These are phyloP conservation scores for Kondoa subrosea DNA, from an alignment of 768 basidiomycete genomes.

Conservation along the genomic window DNA sequence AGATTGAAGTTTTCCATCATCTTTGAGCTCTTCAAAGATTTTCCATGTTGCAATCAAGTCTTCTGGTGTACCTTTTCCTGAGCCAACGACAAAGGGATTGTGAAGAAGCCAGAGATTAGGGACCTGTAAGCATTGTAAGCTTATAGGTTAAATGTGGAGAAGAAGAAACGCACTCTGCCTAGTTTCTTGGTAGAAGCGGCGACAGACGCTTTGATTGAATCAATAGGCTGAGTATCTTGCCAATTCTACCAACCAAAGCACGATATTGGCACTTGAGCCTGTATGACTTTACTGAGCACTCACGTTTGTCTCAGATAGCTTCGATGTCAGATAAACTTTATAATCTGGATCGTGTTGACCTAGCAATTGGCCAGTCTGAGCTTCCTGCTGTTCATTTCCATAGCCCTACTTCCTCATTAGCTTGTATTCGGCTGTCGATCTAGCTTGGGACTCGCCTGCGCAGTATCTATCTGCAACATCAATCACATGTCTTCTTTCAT, in stretches of 20 bases:
- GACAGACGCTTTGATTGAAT: slow-evolving; percentile 24
- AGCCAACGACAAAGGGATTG: slow-evolving; percentile 17
- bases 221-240: background rate
- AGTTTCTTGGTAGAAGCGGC: slow-evolving; percentile 24
- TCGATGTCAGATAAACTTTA: slow-evolving; percentile 29
- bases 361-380: slow-evolving; percentile 23
- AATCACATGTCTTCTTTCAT: too few relatives aligned
- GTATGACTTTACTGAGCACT: background rate
- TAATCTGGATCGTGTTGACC: slow-evolving; percentile 16
- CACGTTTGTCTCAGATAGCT: slow-evolving; percentile 19
- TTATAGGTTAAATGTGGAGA: too few relatives aligned
- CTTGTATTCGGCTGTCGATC: too few relatives aligned
- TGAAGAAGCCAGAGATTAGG: slow-evolving; percentile 31
- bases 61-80: slow-evolving; percentile 11
- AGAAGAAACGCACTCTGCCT: slow-evolving; percentile 21
- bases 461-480: background rate
- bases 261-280: slow-evolving; percentile 19
- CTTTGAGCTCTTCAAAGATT: slow-evolving; percentile 26
- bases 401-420: background rate
- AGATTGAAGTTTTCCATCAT: slow-evolving; percentile 28
- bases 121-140: too few relatives aligned
- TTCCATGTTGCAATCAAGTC: slow-evolving; percentile 24
- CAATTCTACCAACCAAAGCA: background rate
- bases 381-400: slow-evolving; percentile 25
- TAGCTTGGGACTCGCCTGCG: background rate